Evolutionary conservation across 2,329 filamentous ascomycete species (phyloP).

Genomic region (Alternaria sp.): DNA sequence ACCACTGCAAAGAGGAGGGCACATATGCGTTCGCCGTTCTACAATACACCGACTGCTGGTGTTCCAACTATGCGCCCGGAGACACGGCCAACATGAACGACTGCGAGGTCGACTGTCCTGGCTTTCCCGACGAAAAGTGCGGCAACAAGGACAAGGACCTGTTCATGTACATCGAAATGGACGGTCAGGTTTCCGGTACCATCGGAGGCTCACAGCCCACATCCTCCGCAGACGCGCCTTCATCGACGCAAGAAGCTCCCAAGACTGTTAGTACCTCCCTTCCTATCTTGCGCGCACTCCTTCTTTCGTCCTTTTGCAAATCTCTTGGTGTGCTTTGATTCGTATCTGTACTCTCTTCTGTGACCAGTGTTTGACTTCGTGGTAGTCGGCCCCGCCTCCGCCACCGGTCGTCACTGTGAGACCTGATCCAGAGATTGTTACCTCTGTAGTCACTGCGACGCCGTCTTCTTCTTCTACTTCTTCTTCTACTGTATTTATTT

Average conservation of each 20-base stretch:
- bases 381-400: conserved; percentile 46
- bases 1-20: conserved; percentile 61
- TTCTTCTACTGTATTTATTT: conserved; percentile 27
- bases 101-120: conserved; percentile 71
- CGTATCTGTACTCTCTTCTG: conserved; percentile 7
- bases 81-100: conserved; percentile 49
- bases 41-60: conserved; percentile 74
- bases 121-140: conserved; percentile 72
- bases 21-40: conserved; percentile 73
- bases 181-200: conserved; percentile 66
- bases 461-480: conserved; percentile 21
- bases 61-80: conserved; percentile 71
- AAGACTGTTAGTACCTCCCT: conserved; percentile 43
- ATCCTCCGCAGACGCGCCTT: conserved; percentile 26
- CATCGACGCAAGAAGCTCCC: conserved; percentile 25
- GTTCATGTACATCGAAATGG: conserved; percentile 70
- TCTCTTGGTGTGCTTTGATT: not conserved
- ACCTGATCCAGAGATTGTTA: conserved; percentile 37
- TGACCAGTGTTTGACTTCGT: conserved; percentile 42
- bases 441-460: conserved; percentile 35
- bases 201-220: conserved; percentile 48
- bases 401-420: conserved; percentile 35
- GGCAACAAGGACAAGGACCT: conserved; percentile 63
- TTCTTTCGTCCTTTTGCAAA: conserved; percentile 5
- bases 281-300: conserved; percentile 25